Base-by-base conservation (phyloP, 345 rosid genomes). In the Eucalyptus fibrosa region DNA sequence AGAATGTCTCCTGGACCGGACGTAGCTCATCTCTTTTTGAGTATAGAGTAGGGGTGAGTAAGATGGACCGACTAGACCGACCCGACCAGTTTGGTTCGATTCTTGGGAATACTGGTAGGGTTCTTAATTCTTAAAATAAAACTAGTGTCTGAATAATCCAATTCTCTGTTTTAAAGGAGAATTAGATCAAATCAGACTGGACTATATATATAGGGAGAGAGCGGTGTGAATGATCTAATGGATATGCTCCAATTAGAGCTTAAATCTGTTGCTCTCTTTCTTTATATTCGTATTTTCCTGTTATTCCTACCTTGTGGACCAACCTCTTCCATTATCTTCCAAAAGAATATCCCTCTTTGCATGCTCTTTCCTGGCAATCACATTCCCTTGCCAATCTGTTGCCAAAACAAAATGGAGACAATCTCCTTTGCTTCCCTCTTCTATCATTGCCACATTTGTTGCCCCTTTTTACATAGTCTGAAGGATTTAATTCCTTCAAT, bases 81-180 rank as follows among this genome's bases (percentile, higher is more conserved):
- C 3, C 3, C 6, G 3, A 7, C 3, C 1, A 1, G 6, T 56
- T 24, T 23, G 62, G 13, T 56, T 0, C 6, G 12, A 56, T 23
- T 56, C 28, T 56, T 4, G 3, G 3, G 5, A 56, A 1, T 23
- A 55, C 2, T 4, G 10, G 6, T 56, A 21, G 24, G 59, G 59
- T 55, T 55, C 26, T 1, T 0, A 8, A 5, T 21, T 55, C 59
- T 21, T 55, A 55, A 55, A 55, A 3, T 53, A 21, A 21, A 53
- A 53, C 24, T 3, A 4, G 59, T 53, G 24, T 53, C 2, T 0
- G 0, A 8, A 21, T 3, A 4, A 4, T 55, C 4, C 1, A 21
- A 2, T 55, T 55, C 26, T 3, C 0, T 18, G 0, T 55, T 53
- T 21, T 55, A 21, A 55, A 21, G 11, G 26, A 55, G 4, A 55